These are phyloP conservation scores for Gomphus bonarii DNA, from an alignment of 1,284 basidiomycete species.

Conservation along the genomic window DNA sequence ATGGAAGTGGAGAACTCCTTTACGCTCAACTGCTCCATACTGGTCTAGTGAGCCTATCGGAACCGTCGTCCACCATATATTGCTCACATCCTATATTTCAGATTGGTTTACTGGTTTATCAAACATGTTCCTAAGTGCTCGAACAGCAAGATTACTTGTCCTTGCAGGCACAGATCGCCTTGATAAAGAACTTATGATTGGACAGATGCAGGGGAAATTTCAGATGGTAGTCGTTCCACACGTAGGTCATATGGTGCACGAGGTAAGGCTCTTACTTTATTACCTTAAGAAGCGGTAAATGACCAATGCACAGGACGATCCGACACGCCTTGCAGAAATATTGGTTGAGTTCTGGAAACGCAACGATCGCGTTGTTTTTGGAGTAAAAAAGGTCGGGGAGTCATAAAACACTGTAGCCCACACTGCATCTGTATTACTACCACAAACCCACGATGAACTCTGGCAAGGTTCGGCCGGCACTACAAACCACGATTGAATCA, in stretches of 20 bases:
- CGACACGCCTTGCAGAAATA: constrained; percentile 66
- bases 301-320: constrained; percentile 59
- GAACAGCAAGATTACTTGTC: constrained; percentile 78
- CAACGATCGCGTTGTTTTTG: constrained; percentile 69
- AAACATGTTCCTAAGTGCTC: constrained; percentile 61
- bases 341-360: constrained; percentile 86
- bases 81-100: constrained; percentile 20
- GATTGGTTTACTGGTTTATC: constrained; percentile 90
- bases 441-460: too few species aligned
- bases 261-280: constrained; percentile 42
- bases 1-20: constrained; percentile 76
- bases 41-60: constrained; percentile 64
- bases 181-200: constrained; percentile 92
- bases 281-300: constrained; percentile 5
- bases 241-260: constrained; percentile 91
- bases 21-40: constrained; percentile 78
- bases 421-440: background rate
- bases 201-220: constrained; percentile 98
- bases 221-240: constrained; percentile 82
- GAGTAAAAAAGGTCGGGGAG: constrained; percentile 78
- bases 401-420: constrained; percentile 19
- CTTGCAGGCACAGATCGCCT: constrained; percentile 90
- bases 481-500: too few species aligned
- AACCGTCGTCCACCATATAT: background rate
- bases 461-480: too few species aligned